Conservation (phyloP, 352 stramenopile species). For the Peronospora belbahrii region DNA sequence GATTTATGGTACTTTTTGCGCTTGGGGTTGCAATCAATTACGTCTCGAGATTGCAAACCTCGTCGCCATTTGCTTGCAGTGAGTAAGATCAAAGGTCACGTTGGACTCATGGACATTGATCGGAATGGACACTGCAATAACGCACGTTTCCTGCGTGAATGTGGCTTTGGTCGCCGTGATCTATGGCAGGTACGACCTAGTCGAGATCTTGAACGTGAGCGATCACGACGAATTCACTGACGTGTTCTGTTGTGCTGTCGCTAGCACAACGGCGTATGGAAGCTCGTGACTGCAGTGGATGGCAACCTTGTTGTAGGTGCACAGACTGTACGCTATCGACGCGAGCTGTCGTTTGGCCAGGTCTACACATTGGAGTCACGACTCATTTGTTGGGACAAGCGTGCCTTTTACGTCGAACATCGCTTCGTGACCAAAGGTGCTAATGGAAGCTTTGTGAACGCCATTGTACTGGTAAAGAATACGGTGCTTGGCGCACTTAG, state of each 20-base stretch:
- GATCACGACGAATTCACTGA: neutral
- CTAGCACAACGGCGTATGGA: conserved; percentile 71
- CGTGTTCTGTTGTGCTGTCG: conserved; percentile 1
- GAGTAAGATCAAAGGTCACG: conserved; percentile 37
- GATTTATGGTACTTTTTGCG: conserved; percentile 80
- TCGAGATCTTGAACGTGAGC: neutral
- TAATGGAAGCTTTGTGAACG: conserved; percentile 59
- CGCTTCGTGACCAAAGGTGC: conserved; percentile 55
- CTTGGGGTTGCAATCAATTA: conserved; percentile 30
- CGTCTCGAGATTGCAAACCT: conserved; percentile 10
- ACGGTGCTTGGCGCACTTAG: conserved; percentile 57
- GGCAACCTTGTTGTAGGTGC: conserved; percentile 79
- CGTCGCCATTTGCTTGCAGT: conserved; percentile 43
- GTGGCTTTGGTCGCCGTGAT: conserved; percentile 64
- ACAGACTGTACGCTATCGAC: conserved; percentile 75
- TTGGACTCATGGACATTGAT: conserved; percentile 66
- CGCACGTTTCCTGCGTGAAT: conserved; percentile 77
- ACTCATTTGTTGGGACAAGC: conserved; percentile 70
- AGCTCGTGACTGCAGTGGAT: conserved; percentile 34
- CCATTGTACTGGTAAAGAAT: conserved; percentile 87
- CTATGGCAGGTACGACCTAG: conserved; percentile 64
- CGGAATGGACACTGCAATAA: conserved; percentile 86
- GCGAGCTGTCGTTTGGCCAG: conserved; percentile 67
- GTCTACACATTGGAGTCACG: conserved; percentile 64
- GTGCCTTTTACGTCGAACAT: conserved; percentile 83